Evolutionary conservation across 2,329 filamentous ascomycete genomes (phyloP).

Genomic region (Calonectria fujianensis): DNA sequence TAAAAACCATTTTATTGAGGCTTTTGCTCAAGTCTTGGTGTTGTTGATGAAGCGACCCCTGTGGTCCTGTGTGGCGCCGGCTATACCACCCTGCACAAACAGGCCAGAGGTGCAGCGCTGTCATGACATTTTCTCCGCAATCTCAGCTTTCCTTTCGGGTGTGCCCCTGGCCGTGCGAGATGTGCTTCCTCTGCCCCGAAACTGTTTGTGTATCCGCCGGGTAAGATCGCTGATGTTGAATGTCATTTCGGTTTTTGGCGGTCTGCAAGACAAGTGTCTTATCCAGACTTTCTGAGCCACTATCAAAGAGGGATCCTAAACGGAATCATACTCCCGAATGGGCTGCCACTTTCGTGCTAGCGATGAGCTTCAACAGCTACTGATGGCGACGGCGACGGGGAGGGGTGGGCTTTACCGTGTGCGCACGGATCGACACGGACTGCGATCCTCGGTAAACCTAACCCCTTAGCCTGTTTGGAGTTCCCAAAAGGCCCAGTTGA

Average conservation of each 20-base stretch:
- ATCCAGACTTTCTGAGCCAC: constrained; percentile 31
- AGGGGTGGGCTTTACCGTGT: constrained; percentile 45
- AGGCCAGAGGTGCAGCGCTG: constrained; percentile 46
- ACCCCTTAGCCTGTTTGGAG: constrained; percentile 28
- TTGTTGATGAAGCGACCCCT: constrained; percentile 15
- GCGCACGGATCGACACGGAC: constrained; percentile 43
- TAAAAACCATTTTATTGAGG: not conserved
- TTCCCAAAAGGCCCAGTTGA: constrained; percentile 21
- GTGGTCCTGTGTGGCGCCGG: constrained; percentile 50
- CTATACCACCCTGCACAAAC: constrained; percentile 50
- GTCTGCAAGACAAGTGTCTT: constrained; percentile 26
- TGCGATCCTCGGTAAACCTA: constrained; percentile 39
- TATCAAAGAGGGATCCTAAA: constrained; percentile 1
- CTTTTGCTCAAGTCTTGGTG: not conserved
- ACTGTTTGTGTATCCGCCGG: constrained; percentile 22
- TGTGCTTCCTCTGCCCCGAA: constrained; percentile 46
- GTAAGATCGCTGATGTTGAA: not conserved
- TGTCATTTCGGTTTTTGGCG: constrained; percentile 27
- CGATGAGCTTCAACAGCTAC: constrained; percentile 31
- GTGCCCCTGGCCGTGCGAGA: constrained; percentile 49
- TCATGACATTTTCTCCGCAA: constrained; percentile 54
- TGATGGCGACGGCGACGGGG: constrained; percentile 32
- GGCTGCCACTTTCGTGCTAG: constrained; percentile 31
- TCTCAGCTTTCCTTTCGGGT: constrained; percentile 47
- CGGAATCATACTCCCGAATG: constrained; percentile 37